These are phyloP conservation scores for Globisporangium rhizosaccharum DNA, from an alignment of 352 stramenopile species.

Conservation along the genomic window DNA sequence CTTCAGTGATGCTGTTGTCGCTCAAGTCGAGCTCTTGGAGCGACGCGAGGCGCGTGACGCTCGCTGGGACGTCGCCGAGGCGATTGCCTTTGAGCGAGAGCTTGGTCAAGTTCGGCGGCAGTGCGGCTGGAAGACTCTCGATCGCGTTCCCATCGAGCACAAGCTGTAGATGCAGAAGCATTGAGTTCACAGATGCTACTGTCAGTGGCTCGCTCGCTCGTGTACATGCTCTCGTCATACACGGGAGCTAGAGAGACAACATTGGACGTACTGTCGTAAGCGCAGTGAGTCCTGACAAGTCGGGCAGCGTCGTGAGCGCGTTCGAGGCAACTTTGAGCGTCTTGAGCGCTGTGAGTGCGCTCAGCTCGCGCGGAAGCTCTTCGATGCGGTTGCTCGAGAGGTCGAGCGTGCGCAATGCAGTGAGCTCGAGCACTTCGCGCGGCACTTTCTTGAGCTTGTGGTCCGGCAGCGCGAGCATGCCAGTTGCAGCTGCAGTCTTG, in stretches of 20 bases:
- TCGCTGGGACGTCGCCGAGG: conserved; percentile 34
- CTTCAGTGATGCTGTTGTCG: conserved; percentile 40
- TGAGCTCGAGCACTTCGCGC: conserved; percentile 41
- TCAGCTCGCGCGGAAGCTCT: conserved; percentile 39
- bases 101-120: conserved; percentile 73
- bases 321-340: conserved; percentile 74
- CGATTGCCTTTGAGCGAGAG: conserved; percentile 67
- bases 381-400: conserved; percentile 61
- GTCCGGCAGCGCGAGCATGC: conserved; percentile 61
- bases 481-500: conserved; percentile 44
- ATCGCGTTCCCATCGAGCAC: conserved; percentile 74
- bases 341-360: conserved; percentile 43
- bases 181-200: not conserved
- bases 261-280: conserved; percentile 51
- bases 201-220: too few species aligned
- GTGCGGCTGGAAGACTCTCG: conserved; percentile 33
- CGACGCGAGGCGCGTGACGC: conserved; percentile 36
- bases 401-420: conserved; percentile 60
- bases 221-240: too few species aligned
- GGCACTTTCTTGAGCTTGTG: conserved; percentile 79
- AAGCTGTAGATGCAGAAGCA: conserved; percentile 24
- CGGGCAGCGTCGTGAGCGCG: conserved; percentile 43
- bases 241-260: not conserved
- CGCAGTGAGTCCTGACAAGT: conserved; percentile 56
- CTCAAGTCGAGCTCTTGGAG: conserved; percentile 71